Evolutionary conservation across 495 filamentous ascomycete genomes (phyloP), one percentile per base, ranked within the genome.

Genomic region (Aspergillus bertholletiae): DNA sequence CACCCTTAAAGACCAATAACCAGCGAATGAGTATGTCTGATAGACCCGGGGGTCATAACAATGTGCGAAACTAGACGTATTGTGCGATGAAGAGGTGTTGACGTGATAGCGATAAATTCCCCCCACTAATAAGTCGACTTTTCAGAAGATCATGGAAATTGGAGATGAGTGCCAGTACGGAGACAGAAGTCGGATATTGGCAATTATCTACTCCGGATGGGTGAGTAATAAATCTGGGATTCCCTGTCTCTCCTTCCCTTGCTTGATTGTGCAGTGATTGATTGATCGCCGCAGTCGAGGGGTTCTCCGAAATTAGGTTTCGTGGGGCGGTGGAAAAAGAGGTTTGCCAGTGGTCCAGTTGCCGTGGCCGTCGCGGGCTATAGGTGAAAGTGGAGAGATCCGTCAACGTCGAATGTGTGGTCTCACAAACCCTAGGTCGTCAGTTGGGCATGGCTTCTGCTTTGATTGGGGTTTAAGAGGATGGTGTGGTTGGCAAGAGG

Each of bases 11-110:
- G 57, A 43, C 61, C 55, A 56, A 54, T 59, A 11, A 3, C 21
- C 15, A 59, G 59, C 17, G 52, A 55, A 41, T 26, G 35, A 48
- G 43, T 53, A 49, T 54, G 49, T 45, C 35, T 48, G 55, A n/a
- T n/a, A n/a, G n/a, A n/a, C n/a, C n/a, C n/a, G n/a, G n/a, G 47
- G 60, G 58, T 64, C 67, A 74, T 73, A 60, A 58, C 61, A 73
- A 55, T 62, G 57, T 72, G 70, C 65, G 66, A 67, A 64, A 69
- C 63, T 56, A 62, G 61, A 65, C 56, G 69, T 71, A 62, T 74
- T 75, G 72, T 73, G 70, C 70, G 72, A 66, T 66, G 65, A 59
- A 52, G 51, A 30, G 46, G 43, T 12, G 58, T 63, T 54, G 58
- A 61, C 54, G 58, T 53, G 56, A 66, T 58, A 35, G 46, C 20